phyloP scores from a whole-genome alignment of 768 basidiomycete species.

The Naganishia friedmannii region DNA sequence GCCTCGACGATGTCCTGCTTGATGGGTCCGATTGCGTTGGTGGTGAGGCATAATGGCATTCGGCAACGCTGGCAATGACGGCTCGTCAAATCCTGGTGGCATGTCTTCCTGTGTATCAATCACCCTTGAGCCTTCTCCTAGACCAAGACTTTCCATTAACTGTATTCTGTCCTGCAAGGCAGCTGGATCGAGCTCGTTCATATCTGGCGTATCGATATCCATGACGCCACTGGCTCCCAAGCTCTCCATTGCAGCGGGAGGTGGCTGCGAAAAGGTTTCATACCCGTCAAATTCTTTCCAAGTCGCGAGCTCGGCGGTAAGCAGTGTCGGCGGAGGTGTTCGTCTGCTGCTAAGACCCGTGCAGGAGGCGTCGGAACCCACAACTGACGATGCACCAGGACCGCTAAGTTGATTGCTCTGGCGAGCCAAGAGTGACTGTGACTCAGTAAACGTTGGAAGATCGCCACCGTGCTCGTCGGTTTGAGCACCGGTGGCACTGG shows the following conservation, averaged over 20 bases:
- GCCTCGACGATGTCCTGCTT: background rate
- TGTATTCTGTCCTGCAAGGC: constrained; percentile 16
- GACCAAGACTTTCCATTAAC: constrained; percentile 45
- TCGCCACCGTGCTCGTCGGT: constrained; percentile 12
- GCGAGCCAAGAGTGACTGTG: constrained; percentile 1
- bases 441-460: constrained; percentile 27
- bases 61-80: constrained; percentile 48
- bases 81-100: constrained; percentile 52
- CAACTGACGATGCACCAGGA: background rate
- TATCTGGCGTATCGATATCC: constrained; percentile 40
- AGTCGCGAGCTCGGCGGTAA: constrained; percentile 25
- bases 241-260: constrained; percentile 42
- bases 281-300: constrained; percentile 49
- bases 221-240: constrained; percentile 46
- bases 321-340: constrained; percentile 18
- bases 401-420: background rate
- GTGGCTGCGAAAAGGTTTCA: constrained; percentile 49
- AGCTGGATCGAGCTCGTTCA: constrained; percentile 34
- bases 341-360: background rate
- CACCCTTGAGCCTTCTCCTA: constrained; percentile 49
- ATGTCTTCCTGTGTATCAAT: constrained; percentile 51
- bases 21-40: constrained; percentile 3
- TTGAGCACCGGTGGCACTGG: constrained; percentile 18
- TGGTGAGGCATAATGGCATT: constrained; percentile 35
- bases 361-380: background rate